Evolutionary conservation across 495 filamentous ascomycete species (phyloP).

Genomic region (Trichoderma orchidacearum): DNA sequence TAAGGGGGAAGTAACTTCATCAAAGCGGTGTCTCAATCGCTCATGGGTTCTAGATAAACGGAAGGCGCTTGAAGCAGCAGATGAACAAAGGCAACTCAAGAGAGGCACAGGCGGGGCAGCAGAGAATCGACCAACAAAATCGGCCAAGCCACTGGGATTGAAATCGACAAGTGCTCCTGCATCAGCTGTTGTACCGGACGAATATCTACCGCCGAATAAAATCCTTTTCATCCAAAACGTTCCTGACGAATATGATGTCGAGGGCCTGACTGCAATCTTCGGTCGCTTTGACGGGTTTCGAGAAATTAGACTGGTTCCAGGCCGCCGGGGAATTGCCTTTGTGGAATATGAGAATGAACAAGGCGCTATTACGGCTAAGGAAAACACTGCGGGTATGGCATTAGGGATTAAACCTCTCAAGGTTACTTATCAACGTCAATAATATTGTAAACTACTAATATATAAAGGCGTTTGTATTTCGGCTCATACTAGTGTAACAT

Average conservation of each 20-base stretch:
- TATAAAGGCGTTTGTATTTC: not conserved
- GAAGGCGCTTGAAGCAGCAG: slow-evolving; percentile 71
- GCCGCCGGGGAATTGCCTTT: slow-evolving; percentile 82
- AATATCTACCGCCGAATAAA: slow-evolving; percentile 95
- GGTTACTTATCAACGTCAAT: slow-evolving; percentile 89
- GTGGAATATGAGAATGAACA: slow-evolving; percentile 89
- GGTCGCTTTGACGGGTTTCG: slow-evolving; percentile 85
- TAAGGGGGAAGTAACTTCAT: slow-evolving; percentile 15
- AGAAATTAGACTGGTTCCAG: slow-evolving; percentile 81
- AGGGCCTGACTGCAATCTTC: slow-evolving; percentile 68
- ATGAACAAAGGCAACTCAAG: slow-evolving; percentile 74
- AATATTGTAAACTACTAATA: slow-evolving; percentile 4
- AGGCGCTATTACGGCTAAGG: slow-evolving; percentile 88
- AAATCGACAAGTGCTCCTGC: slow-evolving; percentile 60
- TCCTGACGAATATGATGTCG: slow-evolving; percentile 74
- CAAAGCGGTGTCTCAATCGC: not conserved
- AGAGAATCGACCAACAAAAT: slow-evolving; percentile 54
- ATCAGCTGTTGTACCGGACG: slow-evolving; percentile 76
- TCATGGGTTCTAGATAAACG: slow-evolving; percentile 55
- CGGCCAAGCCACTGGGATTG: slow-evolving; percentile 63
- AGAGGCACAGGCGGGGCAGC: slow-evolving; percentile 38
- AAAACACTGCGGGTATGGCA: slow-evolving; percentile 81
- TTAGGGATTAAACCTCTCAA: slow-evolving; percentile 57
- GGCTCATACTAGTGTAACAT: slow-evolving; percentile 3
- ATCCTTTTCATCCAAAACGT: slow-evolving; percentile 92